Evolutionary conservation across 2,329 filamentous ascomycete genomes (phyloP), one percentile per base, ranked within the genome.

Genomic region (Chaetothyriales sp.): DNA sequence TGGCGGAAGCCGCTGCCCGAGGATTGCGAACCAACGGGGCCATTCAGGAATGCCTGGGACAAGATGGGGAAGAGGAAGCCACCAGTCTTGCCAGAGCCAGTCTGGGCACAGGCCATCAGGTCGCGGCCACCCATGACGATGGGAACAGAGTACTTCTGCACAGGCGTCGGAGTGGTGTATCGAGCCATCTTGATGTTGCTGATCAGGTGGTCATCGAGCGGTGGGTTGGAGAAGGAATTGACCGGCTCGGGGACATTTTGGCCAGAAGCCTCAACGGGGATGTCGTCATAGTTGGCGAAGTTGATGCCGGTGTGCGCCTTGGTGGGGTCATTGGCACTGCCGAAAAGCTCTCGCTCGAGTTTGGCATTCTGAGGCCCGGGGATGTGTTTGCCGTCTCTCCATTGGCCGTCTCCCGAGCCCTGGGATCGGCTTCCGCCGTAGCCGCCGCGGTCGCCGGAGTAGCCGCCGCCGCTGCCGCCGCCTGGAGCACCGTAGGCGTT

Each of bases 281-380:
- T 98, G 70, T 98, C 92, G 67, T 98, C 92, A 73, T 98, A 98
- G 78, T 98, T 98, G 76, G 95, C 85, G 69, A 98, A 98, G 80
- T 98, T 98, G 85, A 98, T 97, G 72, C 92, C 92, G 33, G 89
- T 95, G 65, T 94, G 86, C 70, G 95, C 86, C 78, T 95, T 97
- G 61, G 85, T 82, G 58, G 90, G 88, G 66, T 97, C 92, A 69
- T 97, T 90, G 62, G 83, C 75, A 48, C 85, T 76, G 65, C 92
- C 92, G 69, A 95, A 98, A 49, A 98, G 85, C 67, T 98, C 92
- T 63, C 89, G 89, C 79, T 98, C 92, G 46, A 94, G 61, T 62
- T 90, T 89, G 58, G 83, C 78, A 75, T 97, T 97, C 62, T 83
- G 70, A 58, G 89, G 88, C 53, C 92, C 92, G 55, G 90, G 80